These are phyloP conservation scores for Ceratobasidium theobromae DNA, from an alignment of 1,284 basidiomycete species.

Conservation along the genomic window DNA sequence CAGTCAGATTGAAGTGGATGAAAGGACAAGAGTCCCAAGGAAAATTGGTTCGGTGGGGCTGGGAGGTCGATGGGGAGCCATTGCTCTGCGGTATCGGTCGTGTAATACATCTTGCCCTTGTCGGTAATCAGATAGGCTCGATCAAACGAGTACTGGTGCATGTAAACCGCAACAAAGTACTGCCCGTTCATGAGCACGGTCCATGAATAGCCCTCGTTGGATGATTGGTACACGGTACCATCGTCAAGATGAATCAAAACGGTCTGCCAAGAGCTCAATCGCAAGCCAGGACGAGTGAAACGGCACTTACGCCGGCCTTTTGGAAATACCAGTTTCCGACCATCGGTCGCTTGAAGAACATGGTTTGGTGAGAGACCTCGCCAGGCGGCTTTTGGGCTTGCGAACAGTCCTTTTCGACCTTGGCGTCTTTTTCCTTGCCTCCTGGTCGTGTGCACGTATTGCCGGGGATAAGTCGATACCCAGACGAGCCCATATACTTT, in stretches of 20 bases:
- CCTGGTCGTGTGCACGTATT: conserved; percentile 71
- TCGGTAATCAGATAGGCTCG: conserved; percentile 90
- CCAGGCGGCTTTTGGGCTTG: conserved; percentile 74
- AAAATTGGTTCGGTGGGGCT: conserved; percentile 75
- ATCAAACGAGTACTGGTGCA: conserved; percentile 77
- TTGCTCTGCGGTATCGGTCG: conserved; percentile 74
- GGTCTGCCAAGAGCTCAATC: conserved; percentile 54
- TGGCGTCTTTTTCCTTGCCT: conserved; percentile 69
- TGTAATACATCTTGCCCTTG: conserved; percentile 68
- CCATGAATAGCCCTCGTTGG: conserved; percentile 95
- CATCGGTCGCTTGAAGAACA: conserved; percentile 38
- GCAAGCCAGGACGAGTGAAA: not conserved
- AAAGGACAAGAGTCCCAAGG: conserved; percentile 79
- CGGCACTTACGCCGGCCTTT: conserved; percentile 58
- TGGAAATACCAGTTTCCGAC: conserved; percentile 63
- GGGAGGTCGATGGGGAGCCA: conserved; percentile 71
- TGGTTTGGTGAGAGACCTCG: conserved; percentile 63
- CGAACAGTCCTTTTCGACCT: conserved; percentile 72
- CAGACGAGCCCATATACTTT: conserved; percentile 85
- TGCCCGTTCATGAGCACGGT: conserved; percentile 60
- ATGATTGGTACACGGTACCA: conserved; percentile 85
- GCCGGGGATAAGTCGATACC: conserved; percentile 90
- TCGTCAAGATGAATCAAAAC: conserved; percentile 82
- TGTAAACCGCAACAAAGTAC: conserved; percentile 79
- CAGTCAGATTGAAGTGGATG: conserved; percentile 79